phyloP scores from a whole-genome alignment of 1,284 basidiomycete species.

The Pyrrhoderma noxium region DNA sequence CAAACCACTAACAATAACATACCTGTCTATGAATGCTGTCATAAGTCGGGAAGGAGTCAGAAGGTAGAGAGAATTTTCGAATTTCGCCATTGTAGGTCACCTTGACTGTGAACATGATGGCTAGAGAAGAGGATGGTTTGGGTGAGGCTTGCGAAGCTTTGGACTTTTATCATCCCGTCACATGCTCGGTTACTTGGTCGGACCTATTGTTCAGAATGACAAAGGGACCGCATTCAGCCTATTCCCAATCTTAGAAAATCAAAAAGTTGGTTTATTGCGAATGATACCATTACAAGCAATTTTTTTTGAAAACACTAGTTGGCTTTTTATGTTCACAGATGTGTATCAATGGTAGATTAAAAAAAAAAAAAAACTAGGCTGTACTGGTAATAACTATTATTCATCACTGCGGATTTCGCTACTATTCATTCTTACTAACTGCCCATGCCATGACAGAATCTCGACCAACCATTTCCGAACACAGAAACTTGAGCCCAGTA shows the following conservation, averaged over 20 bases:
- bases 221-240: no score
- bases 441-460: constrained; percentile 33
- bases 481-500: constrained; percentile 28
- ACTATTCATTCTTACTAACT: not conserved
- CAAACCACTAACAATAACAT: constrained; percentile 14
- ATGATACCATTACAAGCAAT: no score
- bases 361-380: no score
- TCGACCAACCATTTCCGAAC: constrained; percentile 34
- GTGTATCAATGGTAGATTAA: no score
- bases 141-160: not conserved
- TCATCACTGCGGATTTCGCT: no score
- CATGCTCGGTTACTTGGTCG: not conserved
- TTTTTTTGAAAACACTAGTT: no score
- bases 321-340: no score
- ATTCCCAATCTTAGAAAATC: no score
- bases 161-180: constrained; percentile 9
- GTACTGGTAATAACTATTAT: no score
- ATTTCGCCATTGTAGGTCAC: constrained; percentile 46
- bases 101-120: constrained; percentile 47
- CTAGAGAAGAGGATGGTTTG: constrained; percentile 5
- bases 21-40: constrained; percentile 39
- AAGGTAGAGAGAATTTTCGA: constrained; percentile 39
- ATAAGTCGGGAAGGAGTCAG: constrained; percentile 37
- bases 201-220: no score
- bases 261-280: no score